Evolutionary conservation across 1,139 yeast species (phyloP).

Genomic region (Saccharomyces hybrid): DNA sequence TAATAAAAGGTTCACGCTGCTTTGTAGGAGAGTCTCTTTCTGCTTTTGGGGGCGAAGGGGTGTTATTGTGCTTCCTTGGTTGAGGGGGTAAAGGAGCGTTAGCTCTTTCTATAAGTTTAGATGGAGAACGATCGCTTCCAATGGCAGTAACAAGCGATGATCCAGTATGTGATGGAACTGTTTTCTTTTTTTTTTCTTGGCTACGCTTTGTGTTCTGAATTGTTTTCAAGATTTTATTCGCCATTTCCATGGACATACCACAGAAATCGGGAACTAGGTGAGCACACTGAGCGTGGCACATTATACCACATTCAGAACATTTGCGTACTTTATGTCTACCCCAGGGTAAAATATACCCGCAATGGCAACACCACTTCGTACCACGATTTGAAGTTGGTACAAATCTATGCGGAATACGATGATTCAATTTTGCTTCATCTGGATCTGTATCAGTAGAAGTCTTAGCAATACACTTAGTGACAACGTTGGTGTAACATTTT

Average conservation of each 20-base stretch:
- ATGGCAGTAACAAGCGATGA: not conserved
- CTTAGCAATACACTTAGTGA: slow-evolving; percentile 90
- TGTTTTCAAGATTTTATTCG: slow-evolving; percentile 77
- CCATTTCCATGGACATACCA: slow-evolving; percentile 97
- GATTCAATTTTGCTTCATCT: slow-evolving; percentile 87
- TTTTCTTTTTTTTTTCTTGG: slow-evolving; percentile 23
- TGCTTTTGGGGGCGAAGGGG: not conserved
- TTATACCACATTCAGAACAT: slow-evolving; percentile 89
- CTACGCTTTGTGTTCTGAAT: slow-evolving; percentile 68
- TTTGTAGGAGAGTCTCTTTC: not conserved
- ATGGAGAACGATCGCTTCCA: slow-evolving; percentile 2
- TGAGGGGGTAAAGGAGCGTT: slow-evolving; percentile 3
- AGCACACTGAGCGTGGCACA: slow-evolving; percentile 89
- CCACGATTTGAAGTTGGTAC: slow-evolving; percentile 87
- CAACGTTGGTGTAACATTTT: slow-evolving; percentile 88
- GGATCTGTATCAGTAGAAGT: slow-evolving; percentile 77
- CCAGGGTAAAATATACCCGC: slow-evolving; percentile 93
- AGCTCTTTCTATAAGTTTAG: slow-evolving; percentile 1
- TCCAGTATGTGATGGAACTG: slow-evolving; percentile 5
- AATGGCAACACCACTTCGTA: slow-evolving; percentile 98
- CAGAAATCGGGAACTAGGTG: slow-evolving; percentile 96
- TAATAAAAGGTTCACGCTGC: not conserved
- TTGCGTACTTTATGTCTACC: slow-evolving; percentile 91
- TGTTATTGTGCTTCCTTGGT: slow-evolving; percentile 3
- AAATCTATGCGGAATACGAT: slow-evolving; percentile 93